Evolutionary conservation across 257 asterid species (phyloP), one percentile per base, ranked within the genome.

Genomic region (Nicotiana noctiflora): DNA sequence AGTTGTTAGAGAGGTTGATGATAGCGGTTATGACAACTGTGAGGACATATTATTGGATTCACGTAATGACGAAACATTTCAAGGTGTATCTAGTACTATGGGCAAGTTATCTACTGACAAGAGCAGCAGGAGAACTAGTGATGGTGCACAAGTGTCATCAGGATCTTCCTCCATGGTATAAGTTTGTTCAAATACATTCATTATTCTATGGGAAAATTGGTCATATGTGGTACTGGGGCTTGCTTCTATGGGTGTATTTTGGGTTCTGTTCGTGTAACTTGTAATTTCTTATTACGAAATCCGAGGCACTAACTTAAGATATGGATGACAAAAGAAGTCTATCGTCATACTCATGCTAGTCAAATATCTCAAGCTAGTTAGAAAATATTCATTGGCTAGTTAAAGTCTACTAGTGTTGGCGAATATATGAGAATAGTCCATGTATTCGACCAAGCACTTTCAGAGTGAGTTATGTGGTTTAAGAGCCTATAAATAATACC

Each of bases 21-120:
- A 92, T 87, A 89, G 97, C 85, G 98, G 97, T 55, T 90, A 79
- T 83, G 95, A 91, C n/a, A 94, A 93, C 77, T 85, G 81, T 56
- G 99, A 91, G 87, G 93, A 91, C 82, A 84, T 25, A 25, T 80
- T 85, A 80, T 81, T 89, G 87, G 93, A 96, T 88, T 81, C 95
- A 29, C 84, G 62, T 83, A 96, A 94, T 85, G 89, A 89, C 84
- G 98, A 94, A 88, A 96, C 99, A 85, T 94, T 94, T 84, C 97
- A 92, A 81, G 91, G 83, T 86, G 86, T 82, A 87, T 82, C 89
- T 64, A 83, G 77, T 85, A 81, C 82, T 79, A 68, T 49, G 56
- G 89, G 81, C 66, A 86, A 88, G 80, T 86, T 93, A 62, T 82
- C 76, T 12, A 68, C 82, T 53, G 93, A 81, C 82, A 62, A 49